Evolutionary conservation across 2,329 filamentous ascomycete species (phyloP), one percentile per base, ranked within the genome.

Genomic region (Cercospora canescens): DNA sequence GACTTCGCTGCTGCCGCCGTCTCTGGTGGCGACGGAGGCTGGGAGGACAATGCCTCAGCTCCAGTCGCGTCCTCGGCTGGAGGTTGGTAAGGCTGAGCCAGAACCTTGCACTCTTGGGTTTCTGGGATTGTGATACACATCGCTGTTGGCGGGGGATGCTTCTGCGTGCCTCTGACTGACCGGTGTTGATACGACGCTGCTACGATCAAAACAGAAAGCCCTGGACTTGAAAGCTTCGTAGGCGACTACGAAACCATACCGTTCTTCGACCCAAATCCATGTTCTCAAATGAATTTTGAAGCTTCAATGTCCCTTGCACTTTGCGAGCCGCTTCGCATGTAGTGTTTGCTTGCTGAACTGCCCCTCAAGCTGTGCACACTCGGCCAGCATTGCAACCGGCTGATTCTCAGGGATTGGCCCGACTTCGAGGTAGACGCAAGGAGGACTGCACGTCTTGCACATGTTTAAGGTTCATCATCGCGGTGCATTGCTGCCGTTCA

Each of bases 1-100:
- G 35, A 58, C n/a, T 52, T 57, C 37, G 59, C 59, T 54, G 62
- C 39, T 62, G 64, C 62, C 52, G 52, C 37, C 48, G 16, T 30
- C 14, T 32, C 28, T 35, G 52, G 52, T 9, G 52, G 52, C 32
- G 30, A 56, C 12, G 52, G 68, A 21, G 68, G 58, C 50, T 67
- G 63, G 63, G 61, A 65, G 41, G 65, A 62, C 55, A 63, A 68
- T 34, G 39, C 41, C 21, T 58, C 57, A 57, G 62, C 61, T 58
- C 56, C 58, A 37, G 63, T 61, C 48, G 66, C 37, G 52, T 55
- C 67, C 11, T 54, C 59, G 32, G 55, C 39, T 45, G 65, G 61
- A 45, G 63, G 60, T 34, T 69, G 67, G 67, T 67, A 67, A 34
- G n/a, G n/a, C n/a, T n/a, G n/a, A 62, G 32, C 52, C 24, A 41